Evolutionary conservation across 805 yeast species (phyloP).

Genomic region (Groenewaldozyma tartarivorans): DNA sequence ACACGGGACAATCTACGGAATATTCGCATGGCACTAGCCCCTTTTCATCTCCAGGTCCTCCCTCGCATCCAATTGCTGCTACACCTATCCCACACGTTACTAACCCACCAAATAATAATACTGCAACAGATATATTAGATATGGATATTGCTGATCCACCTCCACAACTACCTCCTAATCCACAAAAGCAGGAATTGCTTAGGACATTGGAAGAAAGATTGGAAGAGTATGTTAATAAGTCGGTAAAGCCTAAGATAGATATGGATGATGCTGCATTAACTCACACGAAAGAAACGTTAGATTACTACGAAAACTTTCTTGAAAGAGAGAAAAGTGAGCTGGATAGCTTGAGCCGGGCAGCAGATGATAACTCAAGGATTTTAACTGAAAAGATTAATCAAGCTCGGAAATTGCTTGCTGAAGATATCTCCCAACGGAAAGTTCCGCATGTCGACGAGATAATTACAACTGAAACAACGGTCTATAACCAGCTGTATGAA

Average conservation of each 20-base stretch:
- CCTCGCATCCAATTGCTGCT: no score
- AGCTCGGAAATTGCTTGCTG: conserved; percentile 26
- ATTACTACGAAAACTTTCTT: conserved; percentile 26
- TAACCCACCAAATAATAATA: not conserved
- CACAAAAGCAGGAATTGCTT: conserved; percentile 25
- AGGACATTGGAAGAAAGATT: conserved; percentile 19
- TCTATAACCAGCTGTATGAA: conserved; percentile 52
- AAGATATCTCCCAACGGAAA: conserved; percentile 25
- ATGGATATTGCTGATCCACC: not conserved
- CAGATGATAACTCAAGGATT: conserved; percentile 24
- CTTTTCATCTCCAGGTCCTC: no score
- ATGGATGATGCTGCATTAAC: conserved; percentile 23
- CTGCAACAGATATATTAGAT: not conserved
- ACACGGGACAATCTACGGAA: no score
- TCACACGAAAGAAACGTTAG: conserved; percentile 31
- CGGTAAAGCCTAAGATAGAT: conserved; percentile 19
- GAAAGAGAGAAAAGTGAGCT: conserved; percentile 28
- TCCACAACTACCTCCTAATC: conserved; percentile 34
- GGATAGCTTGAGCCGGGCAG: conserved; percentile 18
- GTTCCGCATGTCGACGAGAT: conserved; percentile 35
- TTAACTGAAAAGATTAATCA: conserved; percentile 24
- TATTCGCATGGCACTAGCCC: no score
- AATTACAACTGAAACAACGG: conserved; percentile 43
- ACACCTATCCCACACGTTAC: not conserved
- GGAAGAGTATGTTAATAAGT: conserved; percentile 17